Evolutionary conservation across 2,329 filamentous ascomycete genomes (phyloP).

Genomic region (Chrysoporthe deuterocubensis): DNA sequence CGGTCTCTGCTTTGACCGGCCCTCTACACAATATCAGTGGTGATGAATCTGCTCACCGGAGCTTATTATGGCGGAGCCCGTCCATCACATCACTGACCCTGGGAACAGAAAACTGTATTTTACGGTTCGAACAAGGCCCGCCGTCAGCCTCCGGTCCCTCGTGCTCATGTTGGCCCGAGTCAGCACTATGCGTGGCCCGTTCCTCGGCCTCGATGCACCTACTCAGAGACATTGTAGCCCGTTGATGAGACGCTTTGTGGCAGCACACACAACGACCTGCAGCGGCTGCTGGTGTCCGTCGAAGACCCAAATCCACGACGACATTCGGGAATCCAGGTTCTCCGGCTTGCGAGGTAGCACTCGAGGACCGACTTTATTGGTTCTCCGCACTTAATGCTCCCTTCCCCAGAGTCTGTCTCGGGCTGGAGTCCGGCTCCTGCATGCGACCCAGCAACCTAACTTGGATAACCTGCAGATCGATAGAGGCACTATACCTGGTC

Average conservation of each 20-base stretch:
- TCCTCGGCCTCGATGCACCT: not conserved
- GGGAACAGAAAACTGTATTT: not conserved
- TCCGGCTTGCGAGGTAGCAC: not conserved
- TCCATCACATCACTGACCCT: not conserved
- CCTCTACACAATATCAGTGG: not conserved
- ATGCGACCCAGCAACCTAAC: conserved; percentile 7
- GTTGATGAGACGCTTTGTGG: conserved; percentile 7
- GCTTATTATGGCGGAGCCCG: not conserved
- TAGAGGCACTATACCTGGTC: not conserved
- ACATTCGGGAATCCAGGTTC: not conserved
- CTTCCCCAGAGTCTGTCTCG: conserved; percentile 12
- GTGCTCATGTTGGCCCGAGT: not conserved
- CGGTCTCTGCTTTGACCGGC: not conserved
- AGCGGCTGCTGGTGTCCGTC: not conserved
- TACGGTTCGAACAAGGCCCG: not conserved
- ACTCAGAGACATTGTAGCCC: not conserved
- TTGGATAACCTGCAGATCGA: conserved; percentile 7
- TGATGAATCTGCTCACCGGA: not conserved
- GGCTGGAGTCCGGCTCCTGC: not conserved
- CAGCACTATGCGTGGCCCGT: not conserved
- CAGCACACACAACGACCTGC: not conserved
- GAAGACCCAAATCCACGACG: not conserved
- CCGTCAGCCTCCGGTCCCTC: not conserved
- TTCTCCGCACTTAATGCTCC: conserved; percentile 22
- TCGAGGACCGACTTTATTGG: not conserved